Base-by-base conservation (phyloP, 345 rosid species). In the Toxicodendron radicans region DNA sequence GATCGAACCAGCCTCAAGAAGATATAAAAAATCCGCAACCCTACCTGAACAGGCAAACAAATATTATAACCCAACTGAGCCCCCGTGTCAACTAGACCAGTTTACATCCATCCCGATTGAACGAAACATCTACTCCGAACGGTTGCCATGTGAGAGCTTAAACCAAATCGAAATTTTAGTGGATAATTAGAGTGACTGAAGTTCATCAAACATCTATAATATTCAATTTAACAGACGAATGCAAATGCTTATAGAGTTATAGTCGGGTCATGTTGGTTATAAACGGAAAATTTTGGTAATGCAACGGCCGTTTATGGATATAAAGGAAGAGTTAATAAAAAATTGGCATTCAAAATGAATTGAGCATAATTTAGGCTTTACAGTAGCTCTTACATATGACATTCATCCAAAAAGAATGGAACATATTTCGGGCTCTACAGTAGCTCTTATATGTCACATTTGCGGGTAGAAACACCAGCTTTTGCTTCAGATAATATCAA, bases 391-490 rank as follows among this genome's bases (percentile, higher is more conserved):
- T 60, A 59, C 65, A 14, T 59, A 62, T 66, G 20, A 66, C 27
- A 53, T 24, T 53, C 14, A 48, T 13, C 13, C 30, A 70, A 23
- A 38, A 53, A 57, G 32, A 69, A 38, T 54, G 43, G 61, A 68
- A 66, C 67, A 77, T 72, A 58, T 61, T 77, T 66, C 38, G 33
- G 68, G 79, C 71, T 82, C 71, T 73, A 70, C 76, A 79, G 82
- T 67, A 66, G 59, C 76, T 71, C 54, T 75, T 56, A 66, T 58
- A 16, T 58, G 35, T 59, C 23, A 66, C 48, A 68, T 20, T 48
- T 45, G 57, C 35, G 53, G 66, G 68, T 51, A 27, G 20, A 24
- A 72, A 73, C 38, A 72, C 59, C 20, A 75, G 41, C 69, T 63
- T 18, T 46, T 51, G 62, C 61, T 70, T 60, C 58, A 77, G 46